These are phyloP conservation scores for Ciborinia camelliae DNA, from an alignment of 2,329 filamentous ascomycete species.

Conservation along the genomic window DNA sequence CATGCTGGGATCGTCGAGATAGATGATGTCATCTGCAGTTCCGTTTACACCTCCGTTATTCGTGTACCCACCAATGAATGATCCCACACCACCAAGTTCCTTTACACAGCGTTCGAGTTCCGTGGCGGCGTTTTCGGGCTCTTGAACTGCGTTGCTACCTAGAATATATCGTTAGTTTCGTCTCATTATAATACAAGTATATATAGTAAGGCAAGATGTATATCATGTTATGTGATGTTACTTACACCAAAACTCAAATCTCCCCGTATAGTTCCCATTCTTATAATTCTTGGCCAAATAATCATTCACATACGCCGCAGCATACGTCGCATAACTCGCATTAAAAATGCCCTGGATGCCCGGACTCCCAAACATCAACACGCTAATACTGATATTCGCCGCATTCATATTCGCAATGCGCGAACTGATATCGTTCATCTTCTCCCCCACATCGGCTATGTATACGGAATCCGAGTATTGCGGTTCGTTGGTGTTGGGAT, in stretches of 20 bases:
- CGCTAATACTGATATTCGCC: conserved; percentile 22
- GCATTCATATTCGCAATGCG: conserved; percentile 25
- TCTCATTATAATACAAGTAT: too few species aligned
- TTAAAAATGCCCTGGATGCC: conserved; percentile 31
- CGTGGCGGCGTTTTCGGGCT: conserved; percentile 23
- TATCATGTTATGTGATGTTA: too few species aligned
- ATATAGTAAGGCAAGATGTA: background rate
- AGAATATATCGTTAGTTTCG: background rate
- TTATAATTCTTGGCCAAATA: conserved; percentile 23
- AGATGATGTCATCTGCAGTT: conserved; percentile 28
- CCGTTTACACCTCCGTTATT: conserved; percentile 31
- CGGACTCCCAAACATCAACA: conserved; percentile 22
- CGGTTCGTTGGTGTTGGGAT: conserved; percentile 7
- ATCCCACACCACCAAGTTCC: conserved; percentile 45
- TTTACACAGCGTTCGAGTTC: conserved; percentile 30
- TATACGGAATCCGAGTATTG: background rate
- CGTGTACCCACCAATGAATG: conserved; percentile 41
- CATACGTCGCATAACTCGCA: conserved; percentile 19
- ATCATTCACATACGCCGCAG: conserved; percentile 26
- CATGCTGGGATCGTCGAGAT: conserved; percentile 38
- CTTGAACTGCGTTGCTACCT: conserved; percentile 25
- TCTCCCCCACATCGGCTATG: background rate
- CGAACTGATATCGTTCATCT: conserved; percentile 16
- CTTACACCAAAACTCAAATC: conserved; percentile 29
- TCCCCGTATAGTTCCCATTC: conserved; percentile 22